Evolutionary conservation across 164 flowering plant genomes (phyloP).

Genomic region (Saururus chinensis): DNA sequence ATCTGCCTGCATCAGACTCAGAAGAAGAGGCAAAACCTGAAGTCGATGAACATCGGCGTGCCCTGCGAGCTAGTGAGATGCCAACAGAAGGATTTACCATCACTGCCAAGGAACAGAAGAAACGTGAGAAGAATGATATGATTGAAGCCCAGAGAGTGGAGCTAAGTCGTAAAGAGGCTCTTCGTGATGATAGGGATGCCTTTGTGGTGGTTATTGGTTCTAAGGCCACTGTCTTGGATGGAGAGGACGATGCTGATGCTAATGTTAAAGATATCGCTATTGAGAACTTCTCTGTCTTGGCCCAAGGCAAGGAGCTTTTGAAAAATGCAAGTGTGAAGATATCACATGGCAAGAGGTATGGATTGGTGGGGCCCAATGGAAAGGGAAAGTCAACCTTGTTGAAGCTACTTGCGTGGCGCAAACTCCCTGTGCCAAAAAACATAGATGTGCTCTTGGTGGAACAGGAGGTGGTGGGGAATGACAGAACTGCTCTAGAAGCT

Average conservation of each 20-base stretch:
- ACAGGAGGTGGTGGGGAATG: too few relatives aligned
- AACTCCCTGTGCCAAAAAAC: too few relatives aligned
- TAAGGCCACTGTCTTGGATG: constrained; percentile 4
- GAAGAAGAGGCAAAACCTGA: constrained; percentile 48
- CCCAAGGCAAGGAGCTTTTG: too few relatives aligned
- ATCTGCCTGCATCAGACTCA: constrained; percentile 75
- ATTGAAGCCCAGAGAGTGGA: constrained; percentile 42
- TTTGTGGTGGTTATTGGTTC: constrained; percentile 22
- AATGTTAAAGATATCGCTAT: constrained; percentile 16
- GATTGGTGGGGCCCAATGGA: too few relatives aligned
- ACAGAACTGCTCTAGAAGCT: too few relatives aligned
- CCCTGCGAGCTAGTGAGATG: constrained; percentile 1
- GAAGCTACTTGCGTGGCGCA: too few relatives aligned
- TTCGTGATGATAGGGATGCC: constrained; percentile 74
- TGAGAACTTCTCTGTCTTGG: too few relatives aligned
- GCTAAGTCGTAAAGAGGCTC: constrained; percentile 52
- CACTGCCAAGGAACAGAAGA: constrained; percentile 62
- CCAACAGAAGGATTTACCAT: constrained; percentile 19
- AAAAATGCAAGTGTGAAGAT: too few relatives aligned
- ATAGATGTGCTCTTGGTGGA: too few relatives aligned
- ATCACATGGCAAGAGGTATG: too few relatives aligned
- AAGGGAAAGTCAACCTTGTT: too few relatives aligned
- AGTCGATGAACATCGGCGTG: not conserved
- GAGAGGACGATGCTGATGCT: constrained; percentile 8
- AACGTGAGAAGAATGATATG: constrained; percentile 63